Base-by-base conservation (phyloP, 2,329 filamentous ascomycete species). In the Scytalidium lignicola region DNA sequence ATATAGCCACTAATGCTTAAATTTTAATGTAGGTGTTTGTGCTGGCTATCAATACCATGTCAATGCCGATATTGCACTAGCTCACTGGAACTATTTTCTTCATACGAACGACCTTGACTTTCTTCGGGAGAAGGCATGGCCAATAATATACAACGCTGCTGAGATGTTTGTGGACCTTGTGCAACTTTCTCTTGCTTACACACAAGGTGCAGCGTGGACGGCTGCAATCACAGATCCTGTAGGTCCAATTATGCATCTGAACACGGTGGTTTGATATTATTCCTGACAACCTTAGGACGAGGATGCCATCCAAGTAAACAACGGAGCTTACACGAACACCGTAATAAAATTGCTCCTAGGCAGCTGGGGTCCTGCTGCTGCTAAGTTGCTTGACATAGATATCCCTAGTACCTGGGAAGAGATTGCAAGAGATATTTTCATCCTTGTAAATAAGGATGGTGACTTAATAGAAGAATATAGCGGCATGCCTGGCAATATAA, bases 311-410 rank as follows among this genome's bases (percentile, higher is more conserved):
- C 23, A 26, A 26, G 23, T 26, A 5, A 43, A 85, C 54, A 83
- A 84, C 28, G 79, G 80, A n/a, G 83, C 79, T 1, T 26, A 26
- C 23, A 26, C 23, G 10, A 26, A 26, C 10, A 10, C 23, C 10
- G 23, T 10, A 13, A 43, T 43, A 20, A 43, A 43, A 43, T 22
- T 43, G 18, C 41, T 43, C 9, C 23, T 43, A n/a, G 41, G 41
- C n/a, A 23, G n/a, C n/a, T 43, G 41, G 41, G 41, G 20, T 43
- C 41, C 41, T 18, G 20, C 9, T 20, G 41, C 41, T 17, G 41
- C 41, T 20, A 43, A 23, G 23, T 15, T 43, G n/a, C 41, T 43
- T 18, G 41, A 23, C 41, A 43, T 43, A 20, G 20, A 20, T 17
- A 43, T 23, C 5, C 41, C 41, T 23, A 43, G 41, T 20, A 43